These are phyloP conservation scores for Venturia aucupariae DNA, from an alignment of 2,329 filamentous ascomycete species.

Conservation along the genomic window DNA sequence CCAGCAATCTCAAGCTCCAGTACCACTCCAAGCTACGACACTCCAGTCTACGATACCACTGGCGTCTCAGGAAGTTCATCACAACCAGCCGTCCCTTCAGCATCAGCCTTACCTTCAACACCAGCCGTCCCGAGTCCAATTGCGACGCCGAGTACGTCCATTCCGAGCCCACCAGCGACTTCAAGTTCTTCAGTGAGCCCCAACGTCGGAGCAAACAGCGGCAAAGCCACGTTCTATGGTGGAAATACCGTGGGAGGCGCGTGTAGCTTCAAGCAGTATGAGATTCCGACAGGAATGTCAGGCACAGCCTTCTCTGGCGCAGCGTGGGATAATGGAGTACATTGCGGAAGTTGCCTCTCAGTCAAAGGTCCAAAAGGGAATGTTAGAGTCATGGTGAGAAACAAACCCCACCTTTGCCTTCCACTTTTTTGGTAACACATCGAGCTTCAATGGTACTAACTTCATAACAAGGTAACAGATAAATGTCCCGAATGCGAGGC, in stretches of 20 bases:
- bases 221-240: not conserved
- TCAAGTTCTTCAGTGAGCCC: not conserved
- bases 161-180: not conserved
- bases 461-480: not conserved
- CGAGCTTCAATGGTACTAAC: not conserved
- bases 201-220: not conserved
- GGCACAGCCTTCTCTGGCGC: not conserved
- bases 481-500: not conserved
- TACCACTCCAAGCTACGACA: too few species aligned
- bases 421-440: too few species aligned
- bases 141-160: too few species aligned
- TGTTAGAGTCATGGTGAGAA: not conserved
- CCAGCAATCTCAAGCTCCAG: too few species aligned
- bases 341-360: not conserved
- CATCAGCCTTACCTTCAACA: too few species aligned
- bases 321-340: not conserved
- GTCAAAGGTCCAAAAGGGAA: not conserved
- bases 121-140: too few species aligned
- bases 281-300: not conserved
- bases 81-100: too few species aligned
- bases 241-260: not conserved
- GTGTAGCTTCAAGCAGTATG: not conserved
- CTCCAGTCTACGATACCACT: too few species aligned
- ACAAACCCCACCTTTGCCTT: too few species aligned
- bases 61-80: too few species aligned